These are phyloP conservation scores for Erysimum cheiri DNA, from an alignment of 441 rosid genomes.

Conservation along the genomic window DNA sequence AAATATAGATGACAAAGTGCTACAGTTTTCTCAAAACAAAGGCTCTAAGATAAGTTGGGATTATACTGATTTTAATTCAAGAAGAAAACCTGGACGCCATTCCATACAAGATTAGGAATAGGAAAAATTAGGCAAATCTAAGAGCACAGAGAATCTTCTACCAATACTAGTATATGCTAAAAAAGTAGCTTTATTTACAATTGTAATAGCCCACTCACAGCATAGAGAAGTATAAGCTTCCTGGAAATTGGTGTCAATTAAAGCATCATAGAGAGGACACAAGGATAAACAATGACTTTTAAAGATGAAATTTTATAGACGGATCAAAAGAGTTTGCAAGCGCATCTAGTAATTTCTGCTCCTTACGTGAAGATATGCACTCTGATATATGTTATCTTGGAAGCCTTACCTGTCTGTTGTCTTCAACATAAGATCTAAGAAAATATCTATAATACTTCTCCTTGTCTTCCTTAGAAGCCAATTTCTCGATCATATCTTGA, in stretches of 20 bases:
- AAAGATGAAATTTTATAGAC: slow-evolving; percentile 3
- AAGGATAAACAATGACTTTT: not conserved
- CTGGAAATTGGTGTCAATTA: not conserved
- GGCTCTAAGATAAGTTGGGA: not conserved
- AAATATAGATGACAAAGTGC: slow-evolving; percentile 1
- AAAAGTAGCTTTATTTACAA: not conserved
- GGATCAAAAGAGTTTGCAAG: not conserved
- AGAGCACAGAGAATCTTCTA: not conserved
- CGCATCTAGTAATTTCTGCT: slow-evolving; percentile 21
- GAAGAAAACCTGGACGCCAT: slow-evolving; percentile 1
- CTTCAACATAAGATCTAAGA: slow-evolving; percentile 66
- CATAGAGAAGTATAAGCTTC: slow-evolving; percentile 21
- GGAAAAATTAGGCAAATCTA: slow-evolving; percentile 7
- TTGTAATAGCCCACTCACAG: slow-evolving; percentile 2
- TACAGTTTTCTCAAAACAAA: slow-evolving; percentile 19
- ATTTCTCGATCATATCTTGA: slow-evolving; percentile 53
- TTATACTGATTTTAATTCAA: not conserved
- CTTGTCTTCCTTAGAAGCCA: slow-evolving; percentile 54
- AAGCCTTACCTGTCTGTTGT: slow-evolving; percentile 48
- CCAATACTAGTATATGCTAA: slow-evolving; percentile 3
- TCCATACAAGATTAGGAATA: slow-evolving; percentile 10
- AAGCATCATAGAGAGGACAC: slow-evolving; percentile 15
- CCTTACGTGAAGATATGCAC: slow-evolving; percentile 5
- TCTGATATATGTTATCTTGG: slow-evolving; percentile 23
- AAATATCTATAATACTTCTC: slow-evolving; percentile 54